phyloP scores from a whole-genome alignment of 1,139 yeast species.

The Scheffersomyces quercinus region DNA sequence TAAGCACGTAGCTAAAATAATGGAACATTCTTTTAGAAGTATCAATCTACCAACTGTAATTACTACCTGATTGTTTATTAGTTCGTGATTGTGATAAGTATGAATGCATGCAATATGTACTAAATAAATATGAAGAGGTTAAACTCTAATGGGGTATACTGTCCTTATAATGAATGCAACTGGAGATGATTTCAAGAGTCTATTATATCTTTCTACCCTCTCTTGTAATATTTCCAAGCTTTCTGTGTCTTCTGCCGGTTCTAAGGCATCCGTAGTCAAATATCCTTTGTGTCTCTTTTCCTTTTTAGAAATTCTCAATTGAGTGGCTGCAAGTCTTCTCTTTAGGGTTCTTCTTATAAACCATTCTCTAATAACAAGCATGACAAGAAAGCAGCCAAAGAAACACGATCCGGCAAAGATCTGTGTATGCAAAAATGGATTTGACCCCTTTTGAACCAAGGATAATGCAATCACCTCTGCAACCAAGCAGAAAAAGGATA shows the following conservation, averaged over 20 bases:
- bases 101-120: slow-evolving; percentile 3
- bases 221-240: slow-evolving; percentile 3
- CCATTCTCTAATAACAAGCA: slow-evolving; percentile 35
- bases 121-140: background rate
- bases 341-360: slow-evolving; percentile 19
- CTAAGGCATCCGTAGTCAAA: slow-evolving; percentile 12
- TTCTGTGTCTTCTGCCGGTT: slow-evolving; percentile 3
- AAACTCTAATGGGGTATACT: slow-evolving; percentile 10
- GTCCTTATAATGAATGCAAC: slow-evolving; percentile 5
- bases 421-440: slow-evolving; percentile 61
- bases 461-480: slow-evolving; percentile 52
- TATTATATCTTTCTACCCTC: slow-evolving; percentile 10
- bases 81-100: background rate
- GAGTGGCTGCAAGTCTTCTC: slow-evolving; percentile 11
- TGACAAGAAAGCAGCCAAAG: slow-evolving; percentile 27
- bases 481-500: slow-evolving; percentile 45
- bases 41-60: too few relatives aligned
- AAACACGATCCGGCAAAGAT: slow-evolving; percentile 57
- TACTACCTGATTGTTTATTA: too few relatives aligned
- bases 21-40: background rate
- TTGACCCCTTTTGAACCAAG: slow-evolving; percentile 29
- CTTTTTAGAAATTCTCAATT: slow-evolving; percentile 2
- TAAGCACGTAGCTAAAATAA: background rate
- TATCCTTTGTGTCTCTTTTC: slow-evolving; percentile 11
- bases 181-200: slow-evolving; percentile 4